phyloP scores from a whole-genome alignment of 2,329 filamentous ascomycete genomes.

The Aspergillus brunneoviolaceus region DNA sequence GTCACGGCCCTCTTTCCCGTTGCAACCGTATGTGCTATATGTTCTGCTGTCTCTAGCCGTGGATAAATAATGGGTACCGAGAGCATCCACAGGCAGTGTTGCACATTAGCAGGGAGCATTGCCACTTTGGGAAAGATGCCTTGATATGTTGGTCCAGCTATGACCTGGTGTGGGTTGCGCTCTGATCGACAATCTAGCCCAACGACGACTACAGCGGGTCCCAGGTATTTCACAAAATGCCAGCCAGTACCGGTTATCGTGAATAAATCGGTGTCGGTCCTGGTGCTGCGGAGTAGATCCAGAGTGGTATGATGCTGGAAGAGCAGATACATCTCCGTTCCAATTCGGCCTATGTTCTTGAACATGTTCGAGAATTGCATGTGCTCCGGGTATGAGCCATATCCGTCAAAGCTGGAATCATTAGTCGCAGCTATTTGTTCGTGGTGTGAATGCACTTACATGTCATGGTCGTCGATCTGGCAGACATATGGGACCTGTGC shows the following conservation, averaged over 20 bases:
- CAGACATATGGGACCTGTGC: conserved; percentile 94
- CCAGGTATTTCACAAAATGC: conserved; percentile 97
- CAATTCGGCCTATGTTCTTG: conserved; percentile 94
- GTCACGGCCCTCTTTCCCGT: conserved; percentile 97
- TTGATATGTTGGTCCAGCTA: conserved; percentile 96
- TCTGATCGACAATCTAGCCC: conserved; percentile 92
- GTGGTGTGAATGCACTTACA: conserved; percentile 61
- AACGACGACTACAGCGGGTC: conserved; percentile 84
- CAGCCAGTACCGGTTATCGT: conserved; percentile 96
- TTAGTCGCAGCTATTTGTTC: conserved; percentile 10
- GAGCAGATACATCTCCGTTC: conserved; percentile 94
- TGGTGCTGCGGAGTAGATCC: conserved; percentile 86
- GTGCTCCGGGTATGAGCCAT: conserved; percentile 94
- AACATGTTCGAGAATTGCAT: conserved; percentile 98
- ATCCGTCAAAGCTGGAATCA: conserved; percentile 79
- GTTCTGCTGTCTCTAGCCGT: conserved; percentile 85
- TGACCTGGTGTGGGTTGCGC: conserved; percentile 82
- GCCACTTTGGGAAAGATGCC: conserved; percentile 95
- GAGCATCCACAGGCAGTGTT: conserved; percentile 96
- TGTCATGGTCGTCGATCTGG: conserved; percentile 95
- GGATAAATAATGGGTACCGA: conserved; percentile 90
- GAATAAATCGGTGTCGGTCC: conserved; percentile 86
- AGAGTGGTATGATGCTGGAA: conserved; percentile 98
- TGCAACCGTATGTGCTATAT: conserved; percentile 83
- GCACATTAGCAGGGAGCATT: conserved; percentile 83